Evolutionary conservation across 768 basidiomycete species (phyloP).

Genomic region (Symmetrospora coprosmae): DNA sequence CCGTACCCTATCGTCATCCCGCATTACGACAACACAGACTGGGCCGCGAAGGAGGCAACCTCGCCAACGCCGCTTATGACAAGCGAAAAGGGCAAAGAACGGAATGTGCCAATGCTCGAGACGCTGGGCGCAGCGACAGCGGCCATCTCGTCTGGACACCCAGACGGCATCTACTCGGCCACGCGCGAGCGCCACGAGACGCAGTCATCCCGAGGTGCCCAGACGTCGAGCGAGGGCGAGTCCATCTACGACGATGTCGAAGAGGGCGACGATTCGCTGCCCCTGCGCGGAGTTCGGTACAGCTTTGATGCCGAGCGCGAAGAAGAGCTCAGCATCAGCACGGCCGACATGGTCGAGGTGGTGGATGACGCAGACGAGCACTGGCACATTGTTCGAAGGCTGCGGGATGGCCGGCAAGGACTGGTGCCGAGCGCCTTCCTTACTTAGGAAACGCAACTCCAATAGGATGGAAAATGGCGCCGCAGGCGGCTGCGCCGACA

Average conservation of each 20-base stretch:
- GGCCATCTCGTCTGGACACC: slow-evolving; percentile 13
- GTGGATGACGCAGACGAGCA: slow-evolving; percentile 17
- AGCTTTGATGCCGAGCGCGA: slow-evolving; percentile 15
- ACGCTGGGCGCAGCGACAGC: slow-evolving; percentile 10
- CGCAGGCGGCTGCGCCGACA: no score
- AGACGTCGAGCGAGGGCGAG: background rate
- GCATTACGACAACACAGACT: slow-evolving; percentile 52
- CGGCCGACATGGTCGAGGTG: slow-evolving; percentile 7
- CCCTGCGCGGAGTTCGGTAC: slow-evolving; percentile 4
- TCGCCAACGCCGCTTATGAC: background rate
- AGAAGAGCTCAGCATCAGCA: slow-evolving; percentile 4
- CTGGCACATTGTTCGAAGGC: slow-evolving; percentile 15
- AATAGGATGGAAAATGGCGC: no score
- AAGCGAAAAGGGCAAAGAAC: slow-evolving; percentile 9
- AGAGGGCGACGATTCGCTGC: slow-evolving; percentile 13
- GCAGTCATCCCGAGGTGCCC: background rate
- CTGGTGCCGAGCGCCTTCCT: slow-evolving; percentile 17
- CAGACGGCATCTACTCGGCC: background rate
- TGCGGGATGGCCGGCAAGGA: slow-evolving; percentile 16
- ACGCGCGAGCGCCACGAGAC: background rate
- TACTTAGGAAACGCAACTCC: background rate
- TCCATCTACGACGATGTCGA: slow-evolving; percentile 10
- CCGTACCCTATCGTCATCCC: slow-evolving; percentile 42
- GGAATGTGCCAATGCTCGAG: background rate
- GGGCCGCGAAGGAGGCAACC: slow-evolving; percentile 42